These are phyloP conservation scores for Plantago rigida DNA, from an alignment of 305 asterid genomes.

Conservation along the genomic window DNA sequence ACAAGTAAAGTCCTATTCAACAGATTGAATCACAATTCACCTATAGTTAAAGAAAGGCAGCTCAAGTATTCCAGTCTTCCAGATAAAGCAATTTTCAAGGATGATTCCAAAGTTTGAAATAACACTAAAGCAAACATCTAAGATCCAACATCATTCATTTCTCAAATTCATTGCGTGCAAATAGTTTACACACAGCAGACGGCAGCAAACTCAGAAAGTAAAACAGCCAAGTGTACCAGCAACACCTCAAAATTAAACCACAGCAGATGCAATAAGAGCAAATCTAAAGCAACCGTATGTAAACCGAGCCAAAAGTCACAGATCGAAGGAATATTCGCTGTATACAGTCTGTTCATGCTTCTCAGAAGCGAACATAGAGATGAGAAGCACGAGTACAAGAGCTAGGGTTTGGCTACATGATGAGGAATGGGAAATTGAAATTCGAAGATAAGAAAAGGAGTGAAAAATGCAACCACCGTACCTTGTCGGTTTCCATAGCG, in stretches of 20 bases:
- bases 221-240: too few species aligned
- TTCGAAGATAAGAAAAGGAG: neutral
- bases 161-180: slow-evolving; percentile 17
- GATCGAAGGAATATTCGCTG: slow-evolving; percentile 34
- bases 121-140: slow-evolving; percentile 18
- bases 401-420: slow-evolving; percentile 28
- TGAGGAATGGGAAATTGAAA: neutral
- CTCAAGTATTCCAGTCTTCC: slow-evolving; percentile 10
- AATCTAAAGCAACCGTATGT: slow-evolving; percentile 11
- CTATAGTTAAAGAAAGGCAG: slow-evolving; percentile 45
- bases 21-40: slow-evolving; percentile 34
- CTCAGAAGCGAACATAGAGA: slow-evolving; percentile 31
- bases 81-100: slow-evolving; percentile 18
- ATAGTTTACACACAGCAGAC: neutral
- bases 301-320: slow-evolving; percentile 17
- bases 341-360: slow-evolving; percentile 26
- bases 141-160: slow-evolving; percentile 12
- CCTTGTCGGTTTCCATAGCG: slow-evolving; percentile 61
- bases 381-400: slow-evolving; percentile 19
- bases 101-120: slow-evolving; percentile 15
- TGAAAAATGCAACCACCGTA: slow-evolving; percentile 17
- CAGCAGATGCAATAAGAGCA: slow-evolving; percentile 24
- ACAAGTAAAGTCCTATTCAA: slow-evolving; percentile 28
- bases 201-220: too few species aligned
- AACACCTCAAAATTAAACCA: neutral